A percentile compares a stretch with the other conserved stretches of the same genome.
Conservation (phyloP, 75 land plant genomes). For the Adiantum capillusveneris region DNA sequence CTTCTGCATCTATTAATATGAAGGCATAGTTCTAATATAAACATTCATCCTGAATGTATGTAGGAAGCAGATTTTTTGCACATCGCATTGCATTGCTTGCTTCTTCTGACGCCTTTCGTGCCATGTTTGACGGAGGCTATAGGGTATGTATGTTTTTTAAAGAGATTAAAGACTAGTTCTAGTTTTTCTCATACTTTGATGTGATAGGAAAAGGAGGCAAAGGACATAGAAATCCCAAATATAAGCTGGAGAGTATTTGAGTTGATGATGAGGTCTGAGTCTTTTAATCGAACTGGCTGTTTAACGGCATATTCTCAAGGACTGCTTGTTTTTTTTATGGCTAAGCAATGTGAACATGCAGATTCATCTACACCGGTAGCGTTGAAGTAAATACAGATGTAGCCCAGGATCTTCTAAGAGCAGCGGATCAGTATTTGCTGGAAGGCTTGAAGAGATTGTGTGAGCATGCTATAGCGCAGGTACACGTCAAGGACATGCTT, state of each 20-base stretch:
- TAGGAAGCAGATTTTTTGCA: constrained; percentile 86
- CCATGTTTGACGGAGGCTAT: constrained; percentile 99
- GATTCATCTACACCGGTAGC: constrained; percentile 87
- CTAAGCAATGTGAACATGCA: constrained; percentile 14
- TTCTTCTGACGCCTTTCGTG: constrained; percentile 97
- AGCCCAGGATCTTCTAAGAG: constrained; percentile 84
- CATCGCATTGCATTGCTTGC: constrained; percentile 93
- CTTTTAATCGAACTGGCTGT: too few species aligned
- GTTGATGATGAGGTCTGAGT: constrained; percentile 89
- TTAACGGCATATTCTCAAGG: too few species aligned
- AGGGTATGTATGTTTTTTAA: constrained; percentile 54
- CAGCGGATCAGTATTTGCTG: constrained; percentile 94
- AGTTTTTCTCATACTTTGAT: too few species aligned
- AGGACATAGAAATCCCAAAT: constrained; percentile 90
- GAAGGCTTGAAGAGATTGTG: constrained; percentile 90
- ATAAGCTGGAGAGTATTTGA: constrained; percentile 98
- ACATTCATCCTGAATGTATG: neutral
- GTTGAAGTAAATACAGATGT: constrained; percentile 59
- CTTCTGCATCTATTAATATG: neutral
- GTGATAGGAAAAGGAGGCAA: constrained; percentile 86
- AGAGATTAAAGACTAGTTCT: too few species aligned
- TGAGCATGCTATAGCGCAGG: constrained; percentile 90
- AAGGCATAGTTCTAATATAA: neutral
- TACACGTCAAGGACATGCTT: too few species aligned
- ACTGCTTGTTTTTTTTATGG: too few species aligned